Evolutionary conservation across 306 rosid species (phyloP), one percentile per base, ranked within the genome.

Genomic region (Castanea sativa): DNA sequence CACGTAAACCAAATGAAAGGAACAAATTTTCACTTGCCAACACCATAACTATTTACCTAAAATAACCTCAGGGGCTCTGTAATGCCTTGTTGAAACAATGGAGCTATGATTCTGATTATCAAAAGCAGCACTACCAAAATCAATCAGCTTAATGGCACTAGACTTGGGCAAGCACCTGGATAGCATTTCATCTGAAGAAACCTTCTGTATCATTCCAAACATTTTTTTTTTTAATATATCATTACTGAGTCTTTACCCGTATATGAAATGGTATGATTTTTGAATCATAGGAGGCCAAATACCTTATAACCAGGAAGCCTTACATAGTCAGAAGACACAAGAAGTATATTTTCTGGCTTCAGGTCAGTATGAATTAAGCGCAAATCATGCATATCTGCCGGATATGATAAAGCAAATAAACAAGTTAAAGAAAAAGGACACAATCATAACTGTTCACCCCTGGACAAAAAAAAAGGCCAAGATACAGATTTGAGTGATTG

Each of bases 111-210:
- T 88, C 90, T 94, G 92, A 87, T 89, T 88, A 82, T 91, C 98
- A 91, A 71, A 88, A 75, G 92, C 94, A 79, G 98, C 81, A 91
- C 98, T 94, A 86, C 98, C 98, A 87, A 94, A 94, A 92, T 94
- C 98, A 88, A 94, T 94, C 94, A 94, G 96, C 96, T 94, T 94
- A 92, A 94, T 92, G 87, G 97, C 97, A 91, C 97, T 92, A 86
- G 98, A 94, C 94, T 92, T 94, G 88, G 98, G 98, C 93, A 94
- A 92, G 93, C 93, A 91, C 89, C 94, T 88, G 94, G 83, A 83
- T 79, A 91, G 91, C 76, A 38, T 87, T 84, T 87, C 97, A 82
- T 88, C 97, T 68, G 98, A 89, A 75, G 83, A 86, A 87, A 86
- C 74, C 87, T 90, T 92, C 98, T 94, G 98, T 92, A 91, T 86